Percentiles rank a stretch among this genome's conserved stretches.
Conservation (phyloP, 164 flowering plant genomes). For the Sextonia rubra region DNA sequence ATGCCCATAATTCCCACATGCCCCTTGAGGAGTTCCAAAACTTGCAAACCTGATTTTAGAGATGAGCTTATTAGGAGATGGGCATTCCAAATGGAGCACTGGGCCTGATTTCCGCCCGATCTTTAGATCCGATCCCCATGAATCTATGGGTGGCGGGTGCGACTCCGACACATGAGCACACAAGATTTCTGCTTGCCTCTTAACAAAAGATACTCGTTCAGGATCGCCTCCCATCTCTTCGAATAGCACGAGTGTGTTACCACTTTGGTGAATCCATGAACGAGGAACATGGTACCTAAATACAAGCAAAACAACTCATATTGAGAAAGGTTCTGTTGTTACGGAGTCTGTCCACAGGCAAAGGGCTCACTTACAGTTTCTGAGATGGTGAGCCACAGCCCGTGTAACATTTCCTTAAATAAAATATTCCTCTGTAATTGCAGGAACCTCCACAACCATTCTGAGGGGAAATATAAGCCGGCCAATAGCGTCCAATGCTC, state of each 20-base stretch:
- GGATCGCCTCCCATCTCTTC: slow-evolving; percentile 94
- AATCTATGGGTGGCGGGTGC: slow-evolving; percentile 70
- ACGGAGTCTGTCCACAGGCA: not conserved
- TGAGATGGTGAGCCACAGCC: slow-evolving; percentile 90
- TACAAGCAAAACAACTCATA: slow-evolving; percentile 12
- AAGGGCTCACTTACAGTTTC: slow-evolving; percentile 44
- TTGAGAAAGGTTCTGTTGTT: not conserved
- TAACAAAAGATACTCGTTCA: slow-evolving; percentile 51
- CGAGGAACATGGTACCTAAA: slow-evolving; percentile 82
- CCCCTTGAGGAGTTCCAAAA: slow-evolving; percentile 80
- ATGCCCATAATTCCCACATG: slow-evolving; percentile 72
- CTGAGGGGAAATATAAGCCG: slow-evolving; percentile 45
- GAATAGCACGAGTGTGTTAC: slow-evolving; percentile 71
- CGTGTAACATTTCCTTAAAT: slow-evolving; percentile 62
- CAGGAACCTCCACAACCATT: slow-evolving; percentile 64
- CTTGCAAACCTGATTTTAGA: slow-evolving; percentile 89
- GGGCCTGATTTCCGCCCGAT: slow-evolving; percentile 40
- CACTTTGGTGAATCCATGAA: slow-evolving; percentile 68
- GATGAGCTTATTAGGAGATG: slow-evolving; percentile 54
- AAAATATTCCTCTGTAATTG: slow-evolving; percentile 64
- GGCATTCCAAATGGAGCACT: slow-evolving; percentile 58
- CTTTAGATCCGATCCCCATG: slow-evolving; percentile 41
- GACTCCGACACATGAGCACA: slow-evolving; percentile 68
- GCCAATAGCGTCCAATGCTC: slow-evolving; percentile 98
- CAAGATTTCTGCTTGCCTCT: slow-evolving; percentile 40